Conservation (phyloP, 2,329 filamentous ascomycete species). For the Stagonosporopsis rhizophila region DNA sequence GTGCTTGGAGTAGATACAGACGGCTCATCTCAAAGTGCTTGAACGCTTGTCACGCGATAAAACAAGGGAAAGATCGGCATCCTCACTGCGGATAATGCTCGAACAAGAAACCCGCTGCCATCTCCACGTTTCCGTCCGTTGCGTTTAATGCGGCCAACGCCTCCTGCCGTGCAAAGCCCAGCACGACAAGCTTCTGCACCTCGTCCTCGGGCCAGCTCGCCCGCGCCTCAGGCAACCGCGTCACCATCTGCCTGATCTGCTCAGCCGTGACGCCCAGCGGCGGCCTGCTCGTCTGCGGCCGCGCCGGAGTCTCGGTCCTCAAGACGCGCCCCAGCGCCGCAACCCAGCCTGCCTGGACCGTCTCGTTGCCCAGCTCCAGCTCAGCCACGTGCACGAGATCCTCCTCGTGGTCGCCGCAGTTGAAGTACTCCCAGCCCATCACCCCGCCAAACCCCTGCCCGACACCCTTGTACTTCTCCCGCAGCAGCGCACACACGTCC, state of each 20-base stretch:
- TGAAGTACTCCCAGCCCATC: conserved; percentile 97
- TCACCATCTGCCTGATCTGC: conserved; percentile 44
- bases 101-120: conserved; percentile 57
- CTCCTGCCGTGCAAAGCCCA: conserved; percentile 56
- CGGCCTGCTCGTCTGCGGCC: conserved; percentile 24
- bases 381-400: conserved; percentile 37
- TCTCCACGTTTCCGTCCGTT: conserved; percentile 58
- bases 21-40: neutral
- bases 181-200: conserved; percentile 52
- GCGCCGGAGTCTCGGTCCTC: conserved; percentile 39
- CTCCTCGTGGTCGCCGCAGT: conserved; percentile 58
- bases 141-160: conserved; percentile 58
- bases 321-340: conserved; percentile 64
- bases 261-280: conserved; percentile 38
- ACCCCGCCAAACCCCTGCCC: conserved; percentile 75
- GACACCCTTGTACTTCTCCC: conserved; percentile 61
- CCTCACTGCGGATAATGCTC: conserved; percentile 42
- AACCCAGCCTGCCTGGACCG: conserved; percentile 65
- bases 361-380: conserved; percentile 35
- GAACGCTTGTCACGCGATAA: neutral
- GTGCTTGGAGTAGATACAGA: neutral
- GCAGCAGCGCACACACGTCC: conserved; percentile 63
- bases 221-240: conserved; percentile 39
- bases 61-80: neutral
- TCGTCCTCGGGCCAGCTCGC: conserved; percentile 52